A percentile compares a stretch with the other conserved stretches of the same genome.
These are phyloP conservation scores for Triticum dicoccoides DNA, from an alignment of 176 grass and related monocot genomes.

Conservation along the genomic window DNA sequence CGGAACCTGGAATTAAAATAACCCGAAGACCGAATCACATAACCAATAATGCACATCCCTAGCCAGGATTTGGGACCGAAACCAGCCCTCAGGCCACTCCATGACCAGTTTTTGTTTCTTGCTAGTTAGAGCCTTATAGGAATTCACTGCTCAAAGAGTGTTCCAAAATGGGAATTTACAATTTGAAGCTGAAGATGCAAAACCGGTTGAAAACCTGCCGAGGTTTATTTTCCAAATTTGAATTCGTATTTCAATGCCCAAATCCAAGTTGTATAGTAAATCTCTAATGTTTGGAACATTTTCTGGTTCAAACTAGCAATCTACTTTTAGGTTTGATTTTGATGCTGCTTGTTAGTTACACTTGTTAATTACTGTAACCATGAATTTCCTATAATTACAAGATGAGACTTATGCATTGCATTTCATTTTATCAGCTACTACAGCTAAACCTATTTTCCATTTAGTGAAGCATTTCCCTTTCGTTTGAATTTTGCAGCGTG, in stretches of 20 bases:
- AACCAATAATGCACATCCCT: background rate
- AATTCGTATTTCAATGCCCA: background rate
- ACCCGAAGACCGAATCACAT: background rate
- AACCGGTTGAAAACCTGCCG: background rate
- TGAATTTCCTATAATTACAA: constrained; percentile 1
- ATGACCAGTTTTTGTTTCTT: background rate
- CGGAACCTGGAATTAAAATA: background rate
- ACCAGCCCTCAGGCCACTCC: background rate
- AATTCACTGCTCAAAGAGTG: background rate
- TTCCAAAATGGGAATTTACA: background rate
- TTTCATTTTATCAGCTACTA: background rate
- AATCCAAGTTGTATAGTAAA: background rate
- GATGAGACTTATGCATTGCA: constrained; percentile 15
- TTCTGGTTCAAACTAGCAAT: constrained; percentile 10
- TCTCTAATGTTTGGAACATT: background rate
- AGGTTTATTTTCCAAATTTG: background rate
- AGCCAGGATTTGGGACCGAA: background rate
- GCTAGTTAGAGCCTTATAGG: background rate
- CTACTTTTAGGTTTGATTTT: constrained; percentile 3
- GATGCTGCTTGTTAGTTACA: background rate
- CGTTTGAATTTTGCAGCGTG: constrained; percentile 59
- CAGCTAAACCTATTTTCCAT: constrained; percentile 3
- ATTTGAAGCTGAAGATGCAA: background rate
- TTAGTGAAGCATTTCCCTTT: background rate
- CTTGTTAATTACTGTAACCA: background rate